Percentiles rank a stretch among this genome's conserved stretches.
Evolutionary conservation across 192 early-diverging fungal genomes (phyloP).

Genomic region (Umbelopsis ramanniana): DNA sequence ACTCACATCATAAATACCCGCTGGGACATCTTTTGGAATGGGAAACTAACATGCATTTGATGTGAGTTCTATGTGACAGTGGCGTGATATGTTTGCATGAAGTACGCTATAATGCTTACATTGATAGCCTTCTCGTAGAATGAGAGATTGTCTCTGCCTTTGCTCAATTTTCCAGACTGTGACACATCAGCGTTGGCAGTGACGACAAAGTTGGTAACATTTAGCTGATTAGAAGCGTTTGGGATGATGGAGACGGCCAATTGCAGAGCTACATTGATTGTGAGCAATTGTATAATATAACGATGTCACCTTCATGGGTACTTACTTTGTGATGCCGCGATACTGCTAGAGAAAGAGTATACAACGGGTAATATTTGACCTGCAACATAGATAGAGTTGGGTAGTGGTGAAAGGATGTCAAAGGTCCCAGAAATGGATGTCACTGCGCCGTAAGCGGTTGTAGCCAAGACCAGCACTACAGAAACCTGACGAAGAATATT

Average conservation of each 20-base stretch:
- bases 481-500: neutral
- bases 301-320: neutral
- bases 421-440: slow-evolving; percentile 2
- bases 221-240: neutral
- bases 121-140: slow-evolving; percentile 29
- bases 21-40: slow-evolving; percentile 25
- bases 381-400: slow-evolving; percentile 29
- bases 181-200: slow-evolving; percentile 26
- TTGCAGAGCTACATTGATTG: neutral
- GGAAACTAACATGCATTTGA: slow-evolving; percentile 18
- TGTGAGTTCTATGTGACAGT: neutral
- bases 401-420: slow-evolving; percentile 17
- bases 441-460: neutral
- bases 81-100: too few relatives aligned
- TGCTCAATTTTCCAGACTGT: slow-evolving; percentile 14
- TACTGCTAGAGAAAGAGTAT: slow-evolving; percentile 4
- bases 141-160: neutral
- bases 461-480: neutral
- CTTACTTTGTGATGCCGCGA: slow-evolving; percentile 14
- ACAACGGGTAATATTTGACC: slow-evolving; percentile 31
- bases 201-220: neutral
- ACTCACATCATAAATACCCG: slow-evolving; percentile 28
- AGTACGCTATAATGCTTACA: neutral
- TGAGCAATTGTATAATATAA: neutral
- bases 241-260: neutral